Evolutionary conservation across 495 filamentous ascomycete genomes (phyloP), one percentile per base, ranked within the genome.

Genomic region (Penicillium goetzii): DNA sequence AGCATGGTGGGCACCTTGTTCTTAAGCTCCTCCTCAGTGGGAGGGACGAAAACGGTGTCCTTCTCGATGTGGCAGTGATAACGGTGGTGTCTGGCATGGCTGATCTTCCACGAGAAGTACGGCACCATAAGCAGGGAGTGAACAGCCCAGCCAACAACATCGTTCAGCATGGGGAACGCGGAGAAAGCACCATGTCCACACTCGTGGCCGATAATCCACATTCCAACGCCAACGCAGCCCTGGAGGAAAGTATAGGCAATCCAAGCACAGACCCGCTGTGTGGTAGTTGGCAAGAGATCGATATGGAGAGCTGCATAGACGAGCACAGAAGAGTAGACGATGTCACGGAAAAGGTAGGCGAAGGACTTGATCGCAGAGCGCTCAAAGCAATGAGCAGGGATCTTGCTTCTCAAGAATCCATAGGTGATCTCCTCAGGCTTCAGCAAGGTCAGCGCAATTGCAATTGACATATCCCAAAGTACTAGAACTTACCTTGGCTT

Each of bases 51-150:
- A 36, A 83, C 85, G 50, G 82, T 84, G 59, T 87, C 86, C 68
- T 82, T 82, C 33, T 86, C 82, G 58, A 85, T 83, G 68, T 88
- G 79, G 19, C 81, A 83, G 21, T 85, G 85, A 60, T 82, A 82
- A 58, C 84, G 89, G 79, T 92, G 89, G 74, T 92, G 89, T 61
- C 88, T 86, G 66, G 84, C 84, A 64, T 92, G 89, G 58, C 86
- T 89, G 70, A 90, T 86, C 76, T 90, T 86, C 89, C 89, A 92
- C 30, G 87, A 90, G 77, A 89, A 89, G 77, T 88, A 92, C 1
- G 89, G 89, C 5, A 90, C 88, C 63, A 89, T 78, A 12, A 91
- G 78, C 28, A 82, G 73, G 0, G 88, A 90, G 70, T 92, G 89
- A 50, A 79, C 72, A 59, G 88, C 76, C 84, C 87, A 88, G 30